Percentiles rank a stretch among this genome's conserved stretches.
Evolutionary conservation across 768 basidiomycete genomes (phyloP).

Genomic region (Leucocoprinus leucothites): DNA sequence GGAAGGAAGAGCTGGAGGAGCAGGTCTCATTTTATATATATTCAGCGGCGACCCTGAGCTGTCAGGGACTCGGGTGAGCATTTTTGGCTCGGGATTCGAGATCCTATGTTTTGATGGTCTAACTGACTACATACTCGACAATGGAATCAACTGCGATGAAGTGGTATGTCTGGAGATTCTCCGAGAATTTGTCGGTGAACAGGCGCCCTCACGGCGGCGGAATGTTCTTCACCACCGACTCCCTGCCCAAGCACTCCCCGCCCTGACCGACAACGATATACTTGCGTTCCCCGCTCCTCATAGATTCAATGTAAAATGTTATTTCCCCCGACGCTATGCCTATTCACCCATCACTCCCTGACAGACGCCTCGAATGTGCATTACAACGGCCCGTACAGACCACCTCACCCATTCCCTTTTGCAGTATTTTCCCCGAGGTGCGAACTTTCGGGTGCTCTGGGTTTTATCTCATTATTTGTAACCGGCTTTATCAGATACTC

Average conservation of each 20-base stretch:
- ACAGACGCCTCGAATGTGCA: not conserved
- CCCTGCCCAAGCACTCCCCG: not conserved
- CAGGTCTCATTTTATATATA: constrained; percentile 1
- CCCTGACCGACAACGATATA: not conserved
- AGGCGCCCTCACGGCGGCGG: not conserved
- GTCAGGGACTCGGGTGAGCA: not conserved
- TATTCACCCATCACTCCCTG: not conserved
- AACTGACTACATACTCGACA: too few species aligned
- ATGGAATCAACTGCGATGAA: too few species aligned
- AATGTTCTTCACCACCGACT: not conserved
- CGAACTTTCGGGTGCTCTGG: not conserved
- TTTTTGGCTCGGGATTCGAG: not conserved
- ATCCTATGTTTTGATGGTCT: too few species aligned
- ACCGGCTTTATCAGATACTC: not conserved
- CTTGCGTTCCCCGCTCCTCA: not conserved
- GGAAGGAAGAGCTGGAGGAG: too few species aligned
- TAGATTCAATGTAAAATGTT: not conserved
- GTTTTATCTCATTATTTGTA: not conserved
- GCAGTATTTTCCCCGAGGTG: not conserved
- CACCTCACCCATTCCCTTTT: not conserved
- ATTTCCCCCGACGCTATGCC: not conserved
- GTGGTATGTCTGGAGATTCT: not conserved
- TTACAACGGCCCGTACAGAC: not conserved
- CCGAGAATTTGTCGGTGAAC: not conserved
- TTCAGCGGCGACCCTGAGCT: constrained; percentile 1